Base-by-base conservation (phyloP, 768 basidiomycete species). In the Neoboletus brunneissimus region DNA sequence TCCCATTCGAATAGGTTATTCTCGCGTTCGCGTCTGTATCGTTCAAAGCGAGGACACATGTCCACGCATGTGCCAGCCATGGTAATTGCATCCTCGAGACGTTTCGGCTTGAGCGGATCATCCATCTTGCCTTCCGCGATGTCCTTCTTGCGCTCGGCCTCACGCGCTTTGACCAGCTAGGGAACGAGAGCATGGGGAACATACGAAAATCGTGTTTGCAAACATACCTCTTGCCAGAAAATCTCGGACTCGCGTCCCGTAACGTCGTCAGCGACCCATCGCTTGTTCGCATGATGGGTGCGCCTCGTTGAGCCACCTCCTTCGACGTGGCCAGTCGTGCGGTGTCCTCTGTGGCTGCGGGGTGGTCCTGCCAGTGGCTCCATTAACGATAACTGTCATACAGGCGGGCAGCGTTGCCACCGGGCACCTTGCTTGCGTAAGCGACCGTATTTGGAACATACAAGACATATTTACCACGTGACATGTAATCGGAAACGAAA, bases 21-120 rank as follows among this genome's bases (percentile, higher is more conserved):
- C 69, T 94, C 91, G 58, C 87, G 81, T 69, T 98, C 93, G 37
- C 96, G 81, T 60, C 93, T 81, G 70, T 96, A 94, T 27, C 91
- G 81, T 72, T 98, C 96, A 66, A 92, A 97, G 41, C 89, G 84
- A 3, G 95, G 94, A 68, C 95, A 98, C 94, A 98, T 97, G 57
- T 91, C 88, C 75, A 79, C 74, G 66, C 96, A 98, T 1, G 93
- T 95, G 23, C 95, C 95, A 15, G 91, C 83, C 69, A 98, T 87
- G n/a, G 87, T 88, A 53, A 95, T 94, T 18, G 95, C 94, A 60
- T 96, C 87, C 62, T 91, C 91, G 3, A 97, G 79, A 15, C 87
- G 80, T 67, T 88, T 88, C 2, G 88, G 85, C 11, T 87, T 86
- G 41, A 81, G 67, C 0, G 94, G 94, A 66, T 93, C 92, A 59